Percentiles rank a stretch among this genome's conserved stretches.
phyloP scores from a whole-genome alignment of 495 filamentous ascomycete genomes.

The Aspergillus wentii region DNA sequence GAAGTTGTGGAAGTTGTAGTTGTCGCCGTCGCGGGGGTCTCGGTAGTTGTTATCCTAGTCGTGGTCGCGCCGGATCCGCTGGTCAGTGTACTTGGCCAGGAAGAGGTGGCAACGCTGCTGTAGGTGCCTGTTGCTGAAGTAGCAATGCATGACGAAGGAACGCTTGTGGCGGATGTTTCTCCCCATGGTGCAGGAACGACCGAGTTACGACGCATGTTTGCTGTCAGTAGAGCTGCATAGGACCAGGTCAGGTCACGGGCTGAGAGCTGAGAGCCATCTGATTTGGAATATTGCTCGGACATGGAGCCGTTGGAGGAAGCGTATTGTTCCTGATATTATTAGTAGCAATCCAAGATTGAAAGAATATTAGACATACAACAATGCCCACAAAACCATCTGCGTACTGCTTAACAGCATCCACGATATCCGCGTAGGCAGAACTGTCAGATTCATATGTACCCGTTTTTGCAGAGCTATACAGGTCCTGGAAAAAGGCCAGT shows the following conservation, averaged over 20 bases:
- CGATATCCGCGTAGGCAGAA: conserved; percentile 44
- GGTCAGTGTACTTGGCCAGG: conserved; percentile 53
- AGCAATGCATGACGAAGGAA: conserved; percentile 47
- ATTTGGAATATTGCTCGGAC: conserved; percentile 56
- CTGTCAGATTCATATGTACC: conserved; percentile 47
- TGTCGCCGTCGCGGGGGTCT: conserved; percentile 25
- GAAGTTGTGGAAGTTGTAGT: conserved; percentile 36
- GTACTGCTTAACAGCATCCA: conserved; percentile 52
- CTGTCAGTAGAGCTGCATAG: conserved; percentile 46
- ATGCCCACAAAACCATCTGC: conserved; percentile 60
- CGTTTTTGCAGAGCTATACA: conserved; percentile 47
- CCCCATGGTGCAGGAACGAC: conserved; percentile 26
- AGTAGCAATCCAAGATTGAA: background rate
- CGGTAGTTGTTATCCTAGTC: conserved; percentile 26
- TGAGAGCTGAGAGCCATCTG: conserved; percentile 46
- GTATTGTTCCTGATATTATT: conserved; percentile 21
- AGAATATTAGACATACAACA: conserved; percentile 35
- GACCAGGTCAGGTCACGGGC: conserved; percentile 53
- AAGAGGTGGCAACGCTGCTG: conserved; percentile 44
- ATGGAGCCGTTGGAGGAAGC: conserved; percentile 47
- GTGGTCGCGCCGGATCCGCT: conserved; percentile 21
- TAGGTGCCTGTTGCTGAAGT: conserved; percentile 56
- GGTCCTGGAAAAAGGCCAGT: conserved; percentile 53
- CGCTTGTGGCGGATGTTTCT: background rate
- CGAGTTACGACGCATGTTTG: conserved; percentile 39